Evolutionary conservation across 2,329 filamentous ascomycete genomes (phyloP).

Genomic region (Monilinia fructigena): DNA sequence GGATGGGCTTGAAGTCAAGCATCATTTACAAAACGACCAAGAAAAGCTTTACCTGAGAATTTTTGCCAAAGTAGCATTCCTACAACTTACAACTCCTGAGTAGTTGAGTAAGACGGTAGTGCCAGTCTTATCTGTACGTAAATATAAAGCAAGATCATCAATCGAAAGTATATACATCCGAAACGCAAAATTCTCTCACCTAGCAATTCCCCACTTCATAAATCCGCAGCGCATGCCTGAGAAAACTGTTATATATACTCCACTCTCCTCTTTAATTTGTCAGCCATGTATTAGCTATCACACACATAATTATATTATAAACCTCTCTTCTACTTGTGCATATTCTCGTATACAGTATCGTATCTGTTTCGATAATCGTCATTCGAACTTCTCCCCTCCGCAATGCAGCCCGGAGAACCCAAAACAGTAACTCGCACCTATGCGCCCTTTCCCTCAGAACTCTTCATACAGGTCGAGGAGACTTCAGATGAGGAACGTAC

Average conservation of each 20-base stretch:
- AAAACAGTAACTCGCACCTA: slow-evolving; percentile 12
- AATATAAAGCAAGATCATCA: neutral
- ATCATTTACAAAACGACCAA: neutral
- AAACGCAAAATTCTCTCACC: neutral
- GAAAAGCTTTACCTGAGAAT: neutral
- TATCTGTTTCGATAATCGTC: neutral
- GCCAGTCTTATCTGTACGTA: neutral
- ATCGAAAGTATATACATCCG: neutral
- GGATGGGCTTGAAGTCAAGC: neutral
- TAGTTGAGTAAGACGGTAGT: neutral
- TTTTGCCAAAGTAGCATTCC: neutral
- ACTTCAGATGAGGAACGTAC: slow-evolving; percentile 25
- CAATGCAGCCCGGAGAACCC: neutral
- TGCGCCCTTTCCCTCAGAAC: slow-evolving; percentile 16
- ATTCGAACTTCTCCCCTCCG: neutral
- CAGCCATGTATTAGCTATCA: neutral
- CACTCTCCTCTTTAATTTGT: neutral
- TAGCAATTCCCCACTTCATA: neutral
- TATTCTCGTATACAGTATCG: neutral
- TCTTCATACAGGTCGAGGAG: slow-evolving; percentile 22
- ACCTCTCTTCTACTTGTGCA: neutral
- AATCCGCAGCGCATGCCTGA: neutral
- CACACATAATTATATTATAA: neutral
- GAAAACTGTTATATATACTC: neutral
- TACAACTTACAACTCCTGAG: neutral